A percentile compares a stretch with the other conserved stretches of the same genome.
Evolutionary conservation across 2,329 filamentous ascomycete species (phyloP).

Genomic region (Talaromyces piceae): DNA sequence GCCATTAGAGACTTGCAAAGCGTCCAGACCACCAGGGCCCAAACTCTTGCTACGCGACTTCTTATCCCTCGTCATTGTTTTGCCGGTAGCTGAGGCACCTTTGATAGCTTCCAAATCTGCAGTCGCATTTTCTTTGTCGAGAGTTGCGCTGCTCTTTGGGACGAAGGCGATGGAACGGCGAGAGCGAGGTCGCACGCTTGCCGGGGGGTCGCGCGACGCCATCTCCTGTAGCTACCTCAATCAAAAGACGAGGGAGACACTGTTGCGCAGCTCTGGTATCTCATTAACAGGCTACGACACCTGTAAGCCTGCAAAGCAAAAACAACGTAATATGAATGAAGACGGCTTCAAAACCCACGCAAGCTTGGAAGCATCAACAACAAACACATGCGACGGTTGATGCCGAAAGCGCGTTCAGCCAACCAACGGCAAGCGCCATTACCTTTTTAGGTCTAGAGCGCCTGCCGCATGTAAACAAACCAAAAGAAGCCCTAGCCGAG

Average conservation of each 20-base stretch:
- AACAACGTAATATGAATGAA: too few relatives aligned
- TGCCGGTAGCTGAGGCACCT: slow-evolving; percentile 17
- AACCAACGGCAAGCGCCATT: slow-evolving; percentile 3
- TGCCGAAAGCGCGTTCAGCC: slow-evolving; percentile 23
- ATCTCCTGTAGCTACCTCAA: slow-evolving; percentile 20
- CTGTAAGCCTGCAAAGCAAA: neutral
- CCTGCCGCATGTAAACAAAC: slow-evolving; percentile 34
- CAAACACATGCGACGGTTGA: neutral
- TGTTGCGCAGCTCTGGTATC: neutral
- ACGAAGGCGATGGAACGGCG: slow-evolving; percentile 67
- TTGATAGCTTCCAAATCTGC: slow-evolving; percentile 51
- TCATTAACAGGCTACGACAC: neutral
- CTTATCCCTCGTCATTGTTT: slow-evolving; percentile 40
- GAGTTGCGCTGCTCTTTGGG: slow-evolving; percentile 39
- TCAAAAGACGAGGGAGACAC: neutral
- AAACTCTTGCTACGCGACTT: slow-evolving; percentile 93
- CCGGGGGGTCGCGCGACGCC: slow-evolving; percentile 31
- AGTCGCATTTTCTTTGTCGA: slow-evolving; percentile 73
- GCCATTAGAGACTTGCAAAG: slow-evolving; percentile 64
- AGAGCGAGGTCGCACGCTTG: slow-evolving; percentile 32
- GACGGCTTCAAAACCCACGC: too few relatives aligned
- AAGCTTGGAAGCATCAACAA: neutral
- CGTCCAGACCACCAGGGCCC: slow-evolving; percentile 82
- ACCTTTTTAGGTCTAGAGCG: slow-evolving; percentile 20
- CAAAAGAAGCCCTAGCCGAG: slow-evolving; percentile 36